A percentile compares a stretch with the other conserved stretches of the same genome.
These are phyloP conservation scores for Persicaria maculosa DNA, from an alignment of 148 eudicot genomes.

Conservation along the genomic window DNA sequence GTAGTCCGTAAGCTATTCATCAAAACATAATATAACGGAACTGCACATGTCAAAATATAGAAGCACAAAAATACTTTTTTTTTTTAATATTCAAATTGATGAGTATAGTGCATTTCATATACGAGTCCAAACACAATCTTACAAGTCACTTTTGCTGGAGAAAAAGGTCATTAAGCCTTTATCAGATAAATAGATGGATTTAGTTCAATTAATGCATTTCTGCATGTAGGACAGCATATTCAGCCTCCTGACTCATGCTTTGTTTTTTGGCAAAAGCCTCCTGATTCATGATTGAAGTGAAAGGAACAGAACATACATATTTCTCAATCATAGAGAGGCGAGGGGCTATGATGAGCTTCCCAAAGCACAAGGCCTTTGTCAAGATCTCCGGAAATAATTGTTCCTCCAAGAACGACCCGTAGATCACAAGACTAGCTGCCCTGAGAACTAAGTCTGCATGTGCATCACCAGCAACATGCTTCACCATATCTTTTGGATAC, in stretches of 20 bases:
- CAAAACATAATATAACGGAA: neutral
- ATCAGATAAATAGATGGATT: neutral
- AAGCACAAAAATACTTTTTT: neutral
- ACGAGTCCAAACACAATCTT: neutral
- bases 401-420: slow-evolving; percentile 87
- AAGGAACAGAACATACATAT: slow-evolving; percentile 51
- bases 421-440: slow-evolving; percentile 57
- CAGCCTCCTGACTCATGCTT: neutral
- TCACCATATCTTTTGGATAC: slow-evolving; percentile 58
- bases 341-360: slow-evolving; percentile 82
- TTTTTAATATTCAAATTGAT: neutral
- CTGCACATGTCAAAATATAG: neutral
- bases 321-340: slow-evolving; percentile 53
- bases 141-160: neutral
- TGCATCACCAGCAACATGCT: slow-evolving; percentile 52
- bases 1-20: slow-evolving; percentile 24
- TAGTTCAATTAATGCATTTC: neutral
- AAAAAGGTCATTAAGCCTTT: neutral
- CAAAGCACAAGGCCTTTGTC: slow-evolving; percentile 70
- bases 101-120: neutral
- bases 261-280: too few relatives aligned
- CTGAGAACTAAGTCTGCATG: slow-evolving; percentile 38
- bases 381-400: slow-evolving; percentile 69
- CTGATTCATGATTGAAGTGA: neutral
- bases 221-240: too few relatives aligned